These are phyloP conservation scores for Mallotus repandus DNA, from an alignment of 441 rosid genomes.

Conservation along the genomic window DNA sequence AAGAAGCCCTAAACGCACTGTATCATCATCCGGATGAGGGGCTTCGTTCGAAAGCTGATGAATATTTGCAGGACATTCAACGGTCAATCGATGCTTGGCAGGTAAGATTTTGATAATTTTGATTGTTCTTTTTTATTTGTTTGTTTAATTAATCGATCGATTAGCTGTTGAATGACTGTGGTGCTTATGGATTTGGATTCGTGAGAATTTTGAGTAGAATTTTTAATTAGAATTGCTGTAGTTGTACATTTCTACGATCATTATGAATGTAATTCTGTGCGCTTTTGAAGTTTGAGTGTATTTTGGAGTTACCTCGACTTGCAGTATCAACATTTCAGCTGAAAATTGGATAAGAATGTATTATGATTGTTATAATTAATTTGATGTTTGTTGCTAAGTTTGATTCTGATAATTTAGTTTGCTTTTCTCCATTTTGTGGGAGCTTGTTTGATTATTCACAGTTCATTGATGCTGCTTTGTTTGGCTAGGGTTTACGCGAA, in stretches of 20 bases:
- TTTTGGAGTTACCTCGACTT: too few relatives aligned
- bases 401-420: too few relatives aligned
- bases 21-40: constrained; percentile 93
- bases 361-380: too few relatives aligned
- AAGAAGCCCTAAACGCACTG: constrained; percentile 93
- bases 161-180: not conserved
- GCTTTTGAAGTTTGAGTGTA: not conserved
- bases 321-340: not conserved
- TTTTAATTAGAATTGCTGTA: not conserved
- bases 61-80: constrained; percentile 87
- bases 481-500: not conserved
- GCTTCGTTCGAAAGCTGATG: constrained; percentile 85
- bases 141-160: not conserved
- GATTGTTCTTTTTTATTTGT: not conserved
- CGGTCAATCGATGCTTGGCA: constrained; percentile 98
- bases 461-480: not conserved
- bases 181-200: not conserved
- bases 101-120: constrained; percentile 32
- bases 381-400: too few relatives aligned
- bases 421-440: too few relatives aligned
- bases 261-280: not conserved
- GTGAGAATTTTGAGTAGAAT: not conserved
- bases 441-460: not conserved
- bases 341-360: not conserved
- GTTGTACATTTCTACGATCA: too few relatives aligned